Evolutionary conservation across 2,329 filamentous ascomycete species (phyloP).

Genomic region (Claviceps sp.): DNA sequence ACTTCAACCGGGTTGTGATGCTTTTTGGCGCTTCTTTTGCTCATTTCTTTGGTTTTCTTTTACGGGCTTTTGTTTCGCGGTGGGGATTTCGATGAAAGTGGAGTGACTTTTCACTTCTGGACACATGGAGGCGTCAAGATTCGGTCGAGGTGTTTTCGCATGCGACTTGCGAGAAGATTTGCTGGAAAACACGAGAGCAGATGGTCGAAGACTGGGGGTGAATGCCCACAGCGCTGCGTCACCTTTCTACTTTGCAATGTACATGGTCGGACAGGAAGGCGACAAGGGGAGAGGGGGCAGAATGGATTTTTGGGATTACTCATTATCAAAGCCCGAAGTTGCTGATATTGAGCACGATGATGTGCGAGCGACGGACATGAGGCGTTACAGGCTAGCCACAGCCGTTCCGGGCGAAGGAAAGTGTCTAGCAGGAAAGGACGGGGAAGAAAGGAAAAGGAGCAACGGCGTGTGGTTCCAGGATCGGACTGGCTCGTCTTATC

Average conservation of each 20-base stretch:
- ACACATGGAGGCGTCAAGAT: slow-evolving; percentile 9
- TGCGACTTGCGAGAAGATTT: not conserved
- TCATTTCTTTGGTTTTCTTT: no score
- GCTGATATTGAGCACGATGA: not conserved
- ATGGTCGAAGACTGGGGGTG: not conserved
- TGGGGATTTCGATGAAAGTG: not conserved
- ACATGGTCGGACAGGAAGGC: not conserved
- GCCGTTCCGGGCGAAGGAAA: not conserved
- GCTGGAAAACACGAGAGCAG: not conserved
- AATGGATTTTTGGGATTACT: not conserved
- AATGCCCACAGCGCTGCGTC: slow-evolving; percentile 5
- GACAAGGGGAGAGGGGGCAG: not conserved
- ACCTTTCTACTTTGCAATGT: not conserved
- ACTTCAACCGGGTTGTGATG: slow-evolving; percentile 7
- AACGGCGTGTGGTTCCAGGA: not conserved
- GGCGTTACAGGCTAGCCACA: not conserved
- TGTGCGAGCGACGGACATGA: not conserved
- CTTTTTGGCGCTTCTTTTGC: slow-evolving; percentile 5
- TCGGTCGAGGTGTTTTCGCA: slow-evolving; percentile 7
- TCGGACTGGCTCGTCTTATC: not conserved
- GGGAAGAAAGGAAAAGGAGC: not conserved
- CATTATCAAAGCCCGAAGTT: not conserved
- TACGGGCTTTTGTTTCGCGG: not conserved
- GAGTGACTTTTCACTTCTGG: slow-evolving; percentile 7
- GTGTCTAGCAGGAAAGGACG: not conserved